Percentiles rank a stretch among this genome's conserved stretches.
Conservation (phyloP, 257 asterid genomes). For the Solanum paucissectum region DNA sequence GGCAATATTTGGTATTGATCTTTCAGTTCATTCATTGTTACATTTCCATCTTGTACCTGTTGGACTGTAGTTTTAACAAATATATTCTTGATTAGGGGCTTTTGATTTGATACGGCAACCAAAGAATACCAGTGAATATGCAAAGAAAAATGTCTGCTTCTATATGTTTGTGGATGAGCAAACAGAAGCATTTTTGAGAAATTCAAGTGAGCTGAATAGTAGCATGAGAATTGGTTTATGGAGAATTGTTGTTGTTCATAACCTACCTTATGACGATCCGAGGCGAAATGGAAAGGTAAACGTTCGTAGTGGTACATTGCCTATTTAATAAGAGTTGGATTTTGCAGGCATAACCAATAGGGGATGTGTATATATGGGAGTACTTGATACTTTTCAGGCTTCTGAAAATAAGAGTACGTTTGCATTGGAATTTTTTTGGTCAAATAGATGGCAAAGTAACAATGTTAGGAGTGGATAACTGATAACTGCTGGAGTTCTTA, state of each 20-base stretch:
- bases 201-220: conserved; percentile 48
- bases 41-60: neutral
- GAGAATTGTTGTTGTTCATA: conserved; percentile 73
- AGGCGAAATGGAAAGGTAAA: conserved; percentile 93
- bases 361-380: neutral
- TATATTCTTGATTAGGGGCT: conserved; percentile 52
- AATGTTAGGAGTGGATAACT: neutral
- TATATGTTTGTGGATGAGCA: conserved; percentile 84
- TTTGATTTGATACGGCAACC: conserved; percentile 87
- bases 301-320: neutral
- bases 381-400: neutral
- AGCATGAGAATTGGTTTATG: conserved; percentile 71
- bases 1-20: conserved; percentile 75
- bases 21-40: neutral
- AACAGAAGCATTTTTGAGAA: conserved; percentile 51
- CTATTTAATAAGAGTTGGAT: neutral
- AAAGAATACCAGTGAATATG: conserved; percentile 59
- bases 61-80: conserved; percentile 9
- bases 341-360: neutral
- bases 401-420: neutral
- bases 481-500: neutral
- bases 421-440: neutral
- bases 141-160: conserved; percentile 59
- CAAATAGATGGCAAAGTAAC: neutral
- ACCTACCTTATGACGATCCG: conserved; percentile 79